phyloP scores from a whole-genome alignment of 768 basidiomycete genomes.

The Suillus americanus region DNA sequence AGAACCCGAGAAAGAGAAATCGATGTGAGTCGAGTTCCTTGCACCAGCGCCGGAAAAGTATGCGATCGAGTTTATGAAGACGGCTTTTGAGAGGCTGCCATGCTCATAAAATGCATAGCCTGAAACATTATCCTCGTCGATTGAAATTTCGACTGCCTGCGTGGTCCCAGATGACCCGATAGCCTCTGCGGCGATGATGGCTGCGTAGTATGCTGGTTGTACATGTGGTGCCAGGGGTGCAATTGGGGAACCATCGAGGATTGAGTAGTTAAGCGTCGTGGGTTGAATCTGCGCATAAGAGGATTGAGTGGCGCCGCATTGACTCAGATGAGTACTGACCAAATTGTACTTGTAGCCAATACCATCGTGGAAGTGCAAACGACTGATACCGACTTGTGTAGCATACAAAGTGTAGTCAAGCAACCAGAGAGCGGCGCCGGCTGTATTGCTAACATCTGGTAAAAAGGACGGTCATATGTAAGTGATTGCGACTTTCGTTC shows the following conservation, averaged over 20 bases:
- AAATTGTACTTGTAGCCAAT: slow-evolving; percentile 73
- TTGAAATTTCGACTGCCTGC: slow-evolving; percentile 45
- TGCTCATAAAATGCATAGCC: slow-evolving; percentile 36
- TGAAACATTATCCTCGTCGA: slow-evolving; percentile 42
- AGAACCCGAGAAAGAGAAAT: background rate
- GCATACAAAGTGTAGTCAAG: slow-evolving; percentile 66
- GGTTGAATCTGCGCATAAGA: slow-evolving; percentile 57
- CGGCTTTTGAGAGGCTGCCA: slow-evolving; percentile 33
- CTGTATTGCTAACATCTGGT: slow-evolving; percentile 62
- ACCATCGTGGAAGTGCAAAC: slow-evolving; percentile 64
- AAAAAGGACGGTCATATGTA: slow-evolving; percentile 10
- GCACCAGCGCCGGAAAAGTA: slow-evolving; percentile 38
- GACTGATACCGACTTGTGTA: slow-evolving; percentile 51
- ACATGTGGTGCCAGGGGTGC: slow-evolving; percentile 57
- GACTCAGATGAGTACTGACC: slow-evolving; percentile 29
- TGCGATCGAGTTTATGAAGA: slow-evolving; percentile 61
- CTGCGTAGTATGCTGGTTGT: slow-evolving; percentile 67
- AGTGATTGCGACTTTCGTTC: background rate
- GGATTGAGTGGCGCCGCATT: background rate
- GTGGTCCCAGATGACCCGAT: slow-evolving; percentile 47
- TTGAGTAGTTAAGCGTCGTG: slow-evolving; percentile 53
- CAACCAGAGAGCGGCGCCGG: slow-evolving; percentile 69
- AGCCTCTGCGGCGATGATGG: slow-evolving; percentile 58
- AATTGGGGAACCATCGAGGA: slow-evolving; percentile 52
- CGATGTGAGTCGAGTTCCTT: slow-evolving; percentile 12